phyloP scores from a whole-genome alignment of 192 early-diverging fungal species.

The Backusella sp. region DNA sequence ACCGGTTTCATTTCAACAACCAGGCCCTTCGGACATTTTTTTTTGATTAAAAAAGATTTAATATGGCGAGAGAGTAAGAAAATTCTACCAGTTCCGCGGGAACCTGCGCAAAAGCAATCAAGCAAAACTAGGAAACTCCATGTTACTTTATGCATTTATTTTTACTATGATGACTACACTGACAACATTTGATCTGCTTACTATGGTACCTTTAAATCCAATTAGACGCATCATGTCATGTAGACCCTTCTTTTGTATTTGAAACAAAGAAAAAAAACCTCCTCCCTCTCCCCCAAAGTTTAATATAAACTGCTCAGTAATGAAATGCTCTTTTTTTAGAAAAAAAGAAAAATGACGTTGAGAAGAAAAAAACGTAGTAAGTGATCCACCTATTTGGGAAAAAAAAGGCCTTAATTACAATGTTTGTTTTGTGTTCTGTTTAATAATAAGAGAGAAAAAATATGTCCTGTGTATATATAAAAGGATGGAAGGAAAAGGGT shows the following conservation, averaged over 20 bases:
- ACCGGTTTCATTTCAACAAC: background rate
- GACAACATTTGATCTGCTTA: background rate
- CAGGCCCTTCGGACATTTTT: background rate
- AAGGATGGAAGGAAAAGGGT: background rate
- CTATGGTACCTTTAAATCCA: background rate
- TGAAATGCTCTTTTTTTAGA: background rate
- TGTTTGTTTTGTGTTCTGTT: background rate
- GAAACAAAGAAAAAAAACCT: background rate
- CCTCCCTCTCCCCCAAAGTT: too few species aligned
- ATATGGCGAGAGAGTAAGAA: background rate
- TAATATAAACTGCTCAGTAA: background rate
- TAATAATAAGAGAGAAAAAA: background rate
- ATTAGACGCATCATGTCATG: too few species aligned
- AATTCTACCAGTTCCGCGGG: background rate
- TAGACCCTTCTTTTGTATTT: background rate
- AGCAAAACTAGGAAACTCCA: background rate
- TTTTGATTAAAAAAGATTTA: background rate
- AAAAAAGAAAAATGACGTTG: background rate
- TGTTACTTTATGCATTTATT: background rate
- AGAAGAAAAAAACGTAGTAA: background rate
- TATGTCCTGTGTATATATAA: background rate
- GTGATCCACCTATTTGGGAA: too few species aligned
- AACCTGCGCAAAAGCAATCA: background rate
- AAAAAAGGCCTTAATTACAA: background rate
- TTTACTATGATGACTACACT: background rate